Evolutionary conservation across 2,329 filamentous ascomycete species (phyloP).

Genomic region (Calonectria hawksworthii): DNA sequence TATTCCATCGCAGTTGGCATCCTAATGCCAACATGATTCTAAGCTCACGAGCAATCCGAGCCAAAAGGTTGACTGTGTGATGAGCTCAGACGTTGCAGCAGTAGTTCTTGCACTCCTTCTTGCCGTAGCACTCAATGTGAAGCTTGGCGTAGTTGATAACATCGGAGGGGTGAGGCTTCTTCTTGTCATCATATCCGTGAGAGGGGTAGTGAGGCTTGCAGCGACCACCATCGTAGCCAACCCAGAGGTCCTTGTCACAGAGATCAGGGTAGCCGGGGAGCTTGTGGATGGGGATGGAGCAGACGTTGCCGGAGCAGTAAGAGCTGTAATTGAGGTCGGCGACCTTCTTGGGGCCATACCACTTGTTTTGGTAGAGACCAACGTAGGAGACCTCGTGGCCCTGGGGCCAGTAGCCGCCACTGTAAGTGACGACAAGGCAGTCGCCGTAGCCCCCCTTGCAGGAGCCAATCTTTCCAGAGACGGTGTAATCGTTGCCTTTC

Average conservation of each 20-base stretch:
- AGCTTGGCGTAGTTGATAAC: constrained; percentile 17
- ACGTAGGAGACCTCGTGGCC: constrained; percentile 35
- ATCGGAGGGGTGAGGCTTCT: constrained; percentile 1
- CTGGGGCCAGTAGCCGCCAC: constrained; percentile 27
- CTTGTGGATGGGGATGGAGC: constrained; percentile 36
- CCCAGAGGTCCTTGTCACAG: constrained; percentile 30
- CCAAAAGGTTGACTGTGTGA: not conserved
- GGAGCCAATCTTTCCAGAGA: constrained; percentile 27
- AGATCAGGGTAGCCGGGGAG: constrained; percentile 35
- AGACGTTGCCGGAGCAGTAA: constrained; percentile 37
- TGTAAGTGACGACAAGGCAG: constrained; percentile 34
- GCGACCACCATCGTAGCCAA: constrained; percentile 36
- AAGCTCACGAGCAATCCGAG: no score
- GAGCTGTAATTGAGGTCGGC: constrained; percentile 35
- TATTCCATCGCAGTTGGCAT: no score
- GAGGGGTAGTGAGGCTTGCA: constrained; percentile 27
- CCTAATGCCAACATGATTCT: no score
- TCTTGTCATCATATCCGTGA: constrained; percentile 1
- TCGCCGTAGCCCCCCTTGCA: constrained; percentile 20
- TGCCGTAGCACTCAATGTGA: constrained; percentile 16
- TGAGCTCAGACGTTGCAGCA: constrained; percentile 19
- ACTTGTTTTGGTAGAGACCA: constrained; percentile 31
- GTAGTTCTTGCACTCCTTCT: constrained; percentile 24
- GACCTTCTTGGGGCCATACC: constrained; percentile 22
- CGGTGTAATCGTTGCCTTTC: constrained; percentile 34